These are phyloP conservation scores for Brettanomyces sp. DNA, from an alignment of 805 yeast genomes.

Conservation along the genomic window DNA sequence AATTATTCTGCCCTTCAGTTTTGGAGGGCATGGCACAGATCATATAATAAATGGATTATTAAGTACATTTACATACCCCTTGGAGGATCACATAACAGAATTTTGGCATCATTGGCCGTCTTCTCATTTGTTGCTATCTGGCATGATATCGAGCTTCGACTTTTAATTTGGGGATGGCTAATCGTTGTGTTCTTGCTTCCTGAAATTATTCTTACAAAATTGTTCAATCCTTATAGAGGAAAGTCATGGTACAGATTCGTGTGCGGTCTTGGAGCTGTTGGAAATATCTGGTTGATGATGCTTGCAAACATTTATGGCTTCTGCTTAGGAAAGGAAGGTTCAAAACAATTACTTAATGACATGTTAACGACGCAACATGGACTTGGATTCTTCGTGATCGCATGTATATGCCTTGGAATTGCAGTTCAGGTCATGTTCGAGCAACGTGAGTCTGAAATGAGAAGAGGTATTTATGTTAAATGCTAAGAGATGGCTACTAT, in stretches of 20 bases:
- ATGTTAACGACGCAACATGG: conserved; percentile 71
- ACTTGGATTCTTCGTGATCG: conserved; percentile 46
- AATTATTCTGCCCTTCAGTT: conserved; percentile 90
- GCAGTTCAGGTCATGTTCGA: conserved; percentile 95
- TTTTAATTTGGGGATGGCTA: conserved; percentile 94
- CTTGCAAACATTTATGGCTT: conserved; percentile 91
- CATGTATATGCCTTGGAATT: conserved; percentile 63
- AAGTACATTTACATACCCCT: conserved; percentile 86
- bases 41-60: conserved; percentile 82
- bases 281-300: conserved; percentile 97
- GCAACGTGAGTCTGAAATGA: conserved; percentile 73
- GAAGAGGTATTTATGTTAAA: conserved; percentile 73
- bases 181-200: conserved; percentile 82
- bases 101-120: conserved; percentile 72
- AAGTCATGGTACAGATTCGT: conserved; percentile 69
- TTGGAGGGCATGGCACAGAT: conserved; percentile 99
- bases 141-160: conserved; percentile 90
- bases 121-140: conserved; percentile 94
- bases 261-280: conserved; percentile 82
- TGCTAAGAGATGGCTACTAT: conserved; percentile 35
- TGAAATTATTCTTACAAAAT: conserved; percentile 56
- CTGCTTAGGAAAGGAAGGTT: conserved; percentile 87
- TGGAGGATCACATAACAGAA: conserved; percentile 70
- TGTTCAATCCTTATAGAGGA: conserved; percentile 23
- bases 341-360: conserved; percentile 50